Evolutionary conservation across 164 flowering plant genomes (phyloP).

Genomic region (Pachysandra terminalis): DNA sequence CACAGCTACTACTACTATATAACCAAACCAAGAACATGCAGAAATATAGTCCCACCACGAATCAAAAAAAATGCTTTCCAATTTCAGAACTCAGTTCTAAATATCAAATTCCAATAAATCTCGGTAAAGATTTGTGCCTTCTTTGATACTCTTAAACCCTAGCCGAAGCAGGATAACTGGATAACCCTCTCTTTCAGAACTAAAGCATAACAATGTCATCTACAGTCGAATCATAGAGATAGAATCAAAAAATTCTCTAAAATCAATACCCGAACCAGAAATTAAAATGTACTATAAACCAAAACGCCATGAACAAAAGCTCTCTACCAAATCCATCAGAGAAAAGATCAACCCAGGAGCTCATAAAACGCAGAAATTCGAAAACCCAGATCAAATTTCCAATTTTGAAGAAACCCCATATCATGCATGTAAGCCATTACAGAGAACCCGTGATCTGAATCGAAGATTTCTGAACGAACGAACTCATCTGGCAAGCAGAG

Average conservation of each 20-base stretch:
- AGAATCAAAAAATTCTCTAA: neutral
- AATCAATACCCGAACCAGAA: conserved; percentile 20
- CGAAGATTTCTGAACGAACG: conserved; percentile 5
- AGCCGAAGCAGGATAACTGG: neutral
- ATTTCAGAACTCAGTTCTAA: neutral
- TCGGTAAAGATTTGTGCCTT: neutral
- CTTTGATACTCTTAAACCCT: conserved; percentile 2
- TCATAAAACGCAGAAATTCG: neutral
- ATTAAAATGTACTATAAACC: conserved; percentile 15
- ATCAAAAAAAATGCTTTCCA: conserved; percentile 6
- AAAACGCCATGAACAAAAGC: conserved; percentile 5
- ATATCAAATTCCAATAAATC: conserved; percentile 4
- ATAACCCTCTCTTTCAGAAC: too few species aligned
- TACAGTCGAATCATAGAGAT: neutral
- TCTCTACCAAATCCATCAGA: neutral
- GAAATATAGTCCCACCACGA: conserved; percentile 4
- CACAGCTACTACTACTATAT: conserved; percentile 2
- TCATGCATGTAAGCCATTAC: neutral
- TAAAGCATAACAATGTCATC: neutral
- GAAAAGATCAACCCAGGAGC: neutral
- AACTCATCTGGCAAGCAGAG: neutral
- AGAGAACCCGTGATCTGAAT: neutral
- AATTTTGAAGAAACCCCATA: neutral
- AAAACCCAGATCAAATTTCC: neutral
- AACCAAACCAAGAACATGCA: conserved; percentile 12